Percentiles rank a stretch among this genome's conserved stretches.
Evolutionary conservation across 345 rosid species (phyloP).

Genomic region (Salix suchowensis): DNA sequence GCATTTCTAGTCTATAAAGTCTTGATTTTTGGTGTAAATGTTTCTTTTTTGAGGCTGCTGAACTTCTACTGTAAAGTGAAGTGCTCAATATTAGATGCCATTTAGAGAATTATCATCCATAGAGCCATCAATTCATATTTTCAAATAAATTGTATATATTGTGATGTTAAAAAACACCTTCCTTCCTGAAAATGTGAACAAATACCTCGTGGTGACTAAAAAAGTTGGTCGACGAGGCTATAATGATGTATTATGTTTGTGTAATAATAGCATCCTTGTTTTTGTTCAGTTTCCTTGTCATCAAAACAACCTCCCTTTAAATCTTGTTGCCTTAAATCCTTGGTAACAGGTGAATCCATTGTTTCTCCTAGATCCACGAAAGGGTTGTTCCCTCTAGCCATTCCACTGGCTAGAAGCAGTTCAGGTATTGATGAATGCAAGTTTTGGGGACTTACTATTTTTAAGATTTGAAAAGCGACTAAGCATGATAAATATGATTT

Average conservation of each 20-base stretch:
- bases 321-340: background rate
- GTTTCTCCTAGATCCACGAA: constrained; percentile 16
- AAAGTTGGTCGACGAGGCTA: background rate
- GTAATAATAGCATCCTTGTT: background rate
- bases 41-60: background rate
- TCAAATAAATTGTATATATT: background rate
- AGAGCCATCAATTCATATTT: too few species aligned
- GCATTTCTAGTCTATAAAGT: background rate
- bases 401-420: constrained; percentile 21
- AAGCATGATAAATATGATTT: constrained; percentile 1
- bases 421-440: constrained; percentile 13
- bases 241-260: background rate
- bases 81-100: background rate
- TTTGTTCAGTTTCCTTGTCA: background rate
- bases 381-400: constrained; percentile 23
- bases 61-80: background rate
- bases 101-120: background rate
- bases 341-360: constrained; percentile 11
- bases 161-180: background rate
- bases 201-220: background rate
- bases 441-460: background rate
- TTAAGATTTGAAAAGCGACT: constrained; percentile 4
- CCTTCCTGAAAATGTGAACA: background rate
- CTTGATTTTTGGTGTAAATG: background rate
- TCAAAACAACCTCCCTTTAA: background rate